phyloP scores from a whole-genome alignment of 1,139 yeast species.

The Kodamaea anthophila region DNA sequence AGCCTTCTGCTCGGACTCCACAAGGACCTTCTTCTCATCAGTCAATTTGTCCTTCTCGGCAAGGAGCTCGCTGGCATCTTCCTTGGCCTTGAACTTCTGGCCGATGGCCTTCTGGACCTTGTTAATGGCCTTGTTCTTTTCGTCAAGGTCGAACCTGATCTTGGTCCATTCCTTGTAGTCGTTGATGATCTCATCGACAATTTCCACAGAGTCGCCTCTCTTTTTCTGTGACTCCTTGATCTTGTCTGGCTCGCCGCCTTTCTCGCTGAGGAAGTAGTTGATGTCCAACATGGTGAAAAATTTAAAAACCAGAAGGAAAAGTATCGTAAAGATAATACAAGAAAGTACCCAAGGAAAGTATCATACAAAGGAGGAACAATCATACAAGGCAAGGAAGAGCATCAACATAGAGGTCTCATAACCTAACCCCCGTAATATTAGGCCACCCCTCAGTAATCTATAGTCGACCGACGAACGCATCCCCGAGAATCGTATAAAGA shows the following conservation, averaged over 20 bases:
- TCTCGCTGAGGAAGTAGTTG: conserved; percentile 83
- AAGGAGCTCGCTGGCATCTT: conserved; percentile 81
- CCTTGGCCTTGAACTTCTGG: conserved; percentile 85
- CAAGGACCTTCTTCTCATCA: conserved; percentile 60
- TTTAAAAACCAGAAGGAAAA: neutral
- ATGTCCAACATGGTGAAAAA: conserved; percentile 70
- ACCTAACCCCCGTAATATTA: too few relatives aligned
- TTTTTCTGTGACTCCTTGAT: conserved; percentile 87
- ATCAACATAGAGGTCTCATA: too few relatives aligned
- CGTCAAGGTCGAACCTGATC: conserved; percentile 89
- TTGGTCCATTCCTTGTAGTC: conserved; percentile 92
- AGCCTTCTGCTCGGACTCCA: conserved; percentile 68
- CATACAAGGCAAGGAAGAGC: too few relatives aligned
- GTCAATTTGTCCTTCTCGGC: conserved; percentile 72
- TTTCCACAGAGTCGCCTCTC: conserved; percentile 90
- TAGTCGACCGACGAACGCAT: too few relatives aligned
- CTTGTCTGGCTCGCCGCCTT: conserved; percentile 91
- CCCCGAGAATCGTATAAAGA: too few relatives aligned
- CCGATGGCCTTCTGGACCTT: conserved; percentile 91
- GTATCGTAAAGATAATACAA: neutral
- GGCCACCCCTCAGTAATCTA: too few relatives aligned
- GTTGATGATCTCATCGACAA: conserved; percentile 89
- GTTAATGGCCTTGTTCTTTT: conserved; percentile 79
- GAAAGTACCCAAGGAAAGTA: neutral
- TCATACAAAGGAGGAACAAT: neutral